phyloP scores from a whole-genome alignment of 768 basidiomycete genomes.

The Tricholoma bakamatsutake region DNA sequence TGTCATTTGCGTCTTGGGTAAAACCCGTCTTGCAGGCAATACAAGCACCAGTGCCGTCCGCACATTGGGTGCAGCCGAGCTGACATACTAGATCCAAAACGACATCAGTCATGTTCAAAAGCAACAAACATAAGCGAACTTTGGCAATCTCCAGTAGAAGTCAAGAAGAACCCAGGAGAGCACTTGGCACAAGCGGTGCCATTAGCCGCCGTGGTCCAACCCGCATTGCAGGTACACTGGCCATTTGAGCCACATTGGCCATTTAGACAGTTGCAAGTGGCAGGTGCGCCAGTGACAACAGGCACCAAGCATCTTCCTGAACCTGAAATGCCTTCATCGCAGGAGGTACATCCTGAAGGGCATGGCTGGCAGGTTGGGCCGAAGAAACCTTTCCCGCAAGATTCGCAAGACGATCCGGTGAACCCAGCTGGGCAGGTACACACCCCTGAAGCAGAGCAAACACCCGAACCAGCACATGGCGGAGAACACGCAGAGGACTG shows the following conservation, averaged over 20 bases:
- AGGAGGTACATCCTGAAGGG: constrained; percentile 59
- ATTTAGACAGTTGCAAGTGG: constrained; percentile 78
- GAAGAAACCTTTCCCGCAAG: constrained; percentile 70
- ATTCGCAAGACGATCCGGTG: constrained; percentile 73
- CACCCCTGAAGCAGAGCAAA: constrained; percentile 64
- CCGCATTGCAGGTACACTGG: constrained; percentile 70
- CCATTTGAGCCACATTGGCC: constrained; percentile 66
- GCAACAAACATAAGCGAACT: constrained; percentile 30
- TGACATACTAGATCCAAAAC: constrained; percentile 49
- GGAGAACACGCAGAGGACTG: constrained; percentile 73
- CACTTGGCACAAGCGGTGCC: constrained; percentile 78
- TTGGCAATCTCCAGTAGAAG: constrained; percentile 66
- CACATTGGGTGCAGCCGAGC: constrained; percentile 67
- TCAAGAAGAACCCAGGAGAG: constrained; percentile 68
- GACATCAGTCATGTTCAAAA: constrained; percentile 5
- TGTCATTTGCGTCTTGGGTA: constrained; percentile 59
- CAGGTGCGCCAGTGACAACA: constrained; percentile 44
- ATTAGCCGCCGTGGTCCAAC: constrained; percentile 66
- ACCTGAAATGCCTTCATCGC: constrained; percentile 78
- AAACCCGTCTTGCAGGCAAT: constrained; percentile 66
- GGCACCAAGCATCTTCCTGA: constrained; percentile 64
- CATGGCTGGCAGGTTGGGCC: constrained; percentile 69
- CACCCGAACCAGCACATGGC: constrained; percentile 64
- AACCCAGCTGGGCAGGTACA: constrained; percentile 75
- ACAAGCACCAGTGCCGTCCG: constrained; percentile 63